phyloP scores from a whole-genome alignment of 768 basidiomycete genomes.

The Russula virescens region DNA sequence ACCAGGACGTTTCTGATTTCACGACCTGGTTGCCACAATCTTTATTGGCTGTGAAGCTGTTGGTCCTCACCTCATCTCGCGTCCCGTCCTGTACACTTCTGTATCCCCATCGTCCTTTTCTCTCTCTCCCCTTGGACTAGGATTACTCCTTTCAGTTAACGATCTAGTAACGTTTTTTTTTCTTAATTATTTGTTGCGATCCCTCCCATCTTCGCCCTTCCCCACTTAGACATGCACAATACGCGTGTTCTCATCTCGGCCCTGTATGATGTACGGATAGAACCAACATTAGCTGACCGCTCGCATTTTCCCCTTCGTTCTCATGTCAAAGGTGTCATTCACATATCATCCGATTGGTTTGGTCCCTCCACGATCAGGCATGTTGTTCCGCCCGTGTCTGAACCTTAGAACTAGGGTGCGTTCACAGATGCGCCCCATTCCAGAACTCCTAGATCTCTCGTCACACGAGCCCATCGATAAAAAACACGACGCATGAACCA shows the following conservation, averaged over 20 bases:
- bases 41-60: neutral
- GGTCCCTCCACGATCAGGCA: neutral
- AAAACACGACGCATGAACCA: neutral
- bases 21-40: neutral
- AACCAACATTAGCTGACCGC: constrained; percentile 7
- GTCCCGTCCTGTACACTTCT: neutral
- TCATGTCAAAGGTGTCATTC: neutral
- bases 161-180: constrained; percentile 13
- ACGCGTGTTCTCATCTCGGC: neutral
- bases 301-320: neutral
- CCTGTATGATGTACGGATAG: constrained; percentile 20
- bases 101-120: neutral
- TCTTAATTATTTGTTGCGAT: neutral
- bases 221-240: constrained; percentile 1
- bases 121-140: neutral
- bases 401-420: neutral
- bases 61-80: neutral
- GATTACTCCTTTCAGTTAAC: neutral
- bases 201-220: neutral
- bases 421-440: neutral
- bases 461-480: neutral
- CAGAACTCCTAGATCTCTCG: neutral
- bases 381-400: no score
- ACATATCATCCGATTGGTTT: neutral
- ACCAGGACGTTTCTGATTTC: constrained; percentile 3